Conservation (phyloP, 2,329 filamentous ascomycete genomes). For the Acephala macrosclerotiorum region DNA sequence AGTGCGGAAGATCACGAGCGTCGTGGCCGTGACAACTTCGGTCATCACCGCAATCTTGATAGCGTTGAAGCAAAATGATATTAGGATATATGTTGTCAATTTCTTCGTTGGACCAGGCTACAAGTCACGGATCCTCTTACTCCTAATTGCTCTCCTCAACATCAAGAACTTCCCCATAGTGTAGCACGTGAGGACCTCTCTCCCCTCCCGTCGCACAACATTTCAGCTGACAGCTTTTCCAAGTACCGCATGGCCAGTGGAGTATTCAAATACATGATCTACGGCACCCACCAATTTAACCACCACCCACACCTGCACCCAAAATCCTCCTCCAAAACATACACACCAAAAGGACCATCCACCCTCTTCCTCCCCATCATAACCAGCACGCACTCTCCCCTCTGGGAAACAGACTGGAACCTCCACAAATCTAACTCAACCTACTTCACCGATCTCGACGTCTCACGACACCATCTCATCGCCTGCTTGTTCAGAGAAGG, state of each 20-base stretch:
- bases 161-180: not conserved
- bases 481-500: constrained; percentile 68
- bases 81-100: not conserved
- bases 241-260: not conserved
- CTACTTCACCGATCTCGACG: constrained; percentile 72
- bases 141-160: not conserved
- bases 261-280: constrained; percentile 1
- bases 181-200: not conserved
- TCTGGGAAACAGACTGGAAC: constrained; percentile 74
- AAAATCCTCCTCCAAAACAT: not conserved
- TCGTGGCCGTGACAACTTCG: not conserved
- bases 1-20: not conserved
- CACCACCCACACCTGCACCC: not conserved
- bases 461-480: constrained; percentile 79
- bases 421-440: constrained; percentile 74
- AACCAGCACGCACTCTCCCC: constrained; percentile 9
- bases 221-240: not conserved
- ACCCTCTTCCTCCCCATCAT: not conserved
- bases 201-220: not conserved
- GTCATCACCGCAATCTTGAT: not conserved
- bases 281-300: not conserved
- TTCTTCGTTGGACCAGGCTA: not conserved
- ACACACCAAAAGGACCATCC: not conserved
- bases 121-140: not conserved
- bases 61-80: not conserved